These are phyloP conservation scores for Pluteus cervinus DNA, from an alignment of 768 basidiomycete species.

Conservation along the genomic window DNA sequence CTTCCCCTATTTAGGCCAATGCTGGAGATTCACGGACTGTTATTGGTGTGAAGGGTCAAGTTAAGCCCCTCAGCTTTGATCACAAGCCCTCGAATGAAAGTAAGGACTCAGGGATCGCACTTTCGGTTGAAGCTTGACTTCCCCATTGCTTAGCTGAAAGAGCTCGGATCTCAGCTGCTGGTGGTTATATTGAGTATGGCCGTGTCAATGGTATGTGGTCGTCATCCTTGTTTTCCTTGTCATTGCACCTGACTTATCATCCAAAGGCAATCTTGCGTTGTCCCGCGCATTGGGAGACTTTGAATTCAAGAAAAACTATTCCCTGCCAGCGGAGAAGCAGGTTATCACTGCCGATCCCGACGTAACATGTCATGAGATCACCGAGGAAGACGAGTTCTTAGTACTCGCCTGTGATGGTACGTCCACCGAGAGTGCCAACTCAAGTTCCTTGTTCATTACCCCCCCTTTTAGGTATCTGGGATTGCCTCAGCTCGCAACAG, in stretches of 20 bases:
- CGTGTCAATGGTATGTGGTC: constrained; percentile 81
- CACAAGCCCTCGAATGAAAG: constrained; percentile 91
- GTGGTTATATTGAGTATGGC: constrained; percentile 94
- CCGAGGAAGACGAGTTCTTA: constrained; percentile 91
- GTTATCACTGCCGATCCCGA: constrained; percentile 96
- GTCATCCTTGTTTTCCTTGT: constrained; percentile 4
- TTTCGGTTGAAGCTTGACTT: constrained; percentile 5
- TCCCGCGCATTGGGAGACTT: constrained; percentile 97
- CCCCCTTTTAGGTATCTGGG: constrained; percentile 87
- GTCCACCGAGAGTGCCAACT: constrained; percentile 3
- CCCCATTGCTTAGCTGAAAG: constrained; percentile 56
- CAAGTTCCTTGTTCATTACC: constrained; percentile 5
- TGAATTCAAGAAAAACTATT: constrained; percentile 94
- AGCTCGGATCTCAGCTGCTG: constrained; percentile 80
- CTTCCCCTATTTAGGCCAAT: constrained; percentile 66
- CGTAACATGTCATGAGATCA: constrained; percentile 72
- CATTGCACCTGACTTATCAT: constrained; percentile 3
- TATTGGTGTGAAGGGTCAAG: constrained; percentile 77
- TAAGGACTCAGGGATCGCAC: constrained; percentile 26
- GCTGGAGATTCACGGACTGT: constrained; percentile 96
- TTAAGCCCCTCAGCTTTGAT: constrained; percentile 85
- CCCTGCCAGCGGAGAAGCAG: constrained; percentile 79
- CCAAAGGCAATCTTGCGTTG: constrained; percentile 85
- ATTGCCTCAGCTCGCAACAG: constrained; percentile 91
- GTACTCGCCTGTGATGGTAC: constrained; percentile 96